Conservation (phyloP, 306 rosid species). For the Erythrophleum fordii region DNA sequence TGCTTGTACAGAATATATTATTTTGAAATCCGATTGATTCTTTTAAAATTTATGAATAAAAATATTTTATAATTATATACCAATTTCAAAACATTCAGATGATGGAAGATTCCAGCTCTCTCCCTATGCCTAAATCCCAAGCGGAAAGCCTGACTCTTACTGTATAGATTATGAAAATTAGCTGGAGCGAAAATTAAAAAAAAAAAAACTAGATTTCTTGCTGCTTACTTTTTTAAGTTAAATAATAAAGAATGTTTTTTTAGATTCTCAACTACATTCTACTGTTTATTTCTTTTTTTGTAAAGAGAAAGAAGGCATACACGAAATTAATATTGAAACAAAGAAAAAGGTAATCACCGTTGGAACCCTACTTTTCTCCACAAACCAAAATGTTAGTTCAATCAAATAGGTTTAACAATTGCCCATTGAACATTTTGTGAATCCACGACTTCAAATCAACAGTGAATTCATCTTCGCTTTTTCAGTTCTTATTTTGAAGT, state of each 20-base stretch:
- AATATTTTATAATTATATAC: too few species aligned
- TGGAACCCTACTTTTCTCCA: conserved; percentile 2
- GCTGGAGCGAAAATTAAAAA: background rate
- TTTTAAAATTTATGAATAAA: too few species aligned
- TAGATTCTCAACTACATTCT: background rate
- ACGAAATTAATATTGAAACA: background rate
- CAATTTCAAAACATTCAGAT: too few species aligned
- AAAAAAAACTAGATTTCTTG: background rate
- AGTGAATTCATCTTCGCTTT: background rate
- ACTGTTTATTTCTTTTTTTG: background rate
- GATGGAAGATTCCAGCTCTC: too few species aligned
- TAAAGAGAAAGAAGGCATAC: conserved; percentile 6
- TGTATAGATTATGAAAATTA: background rate
- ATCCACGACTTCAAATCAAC: background rate
- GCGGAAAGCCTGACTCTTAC: too few species aligned
- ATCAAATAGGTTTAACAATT: background rate
- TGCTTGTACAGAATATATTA: too few species aligned
- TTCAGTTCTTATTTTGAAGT: background rate
- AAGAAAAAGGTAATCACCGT: conserved; percentile 28
- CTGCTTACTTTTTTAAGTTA: background rate
- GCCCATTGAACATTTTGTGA: conserved; percentile 11
- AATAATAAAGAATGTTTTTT: background rate
- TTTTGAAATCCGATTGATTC: too few species aligned
- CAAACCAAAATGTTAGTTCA: background rate
- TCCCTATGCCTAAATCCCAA: too few species aligned